Conservation (phyloP, 805 yeast genomes). For the Priceomyces fermenticarens region DNA sequence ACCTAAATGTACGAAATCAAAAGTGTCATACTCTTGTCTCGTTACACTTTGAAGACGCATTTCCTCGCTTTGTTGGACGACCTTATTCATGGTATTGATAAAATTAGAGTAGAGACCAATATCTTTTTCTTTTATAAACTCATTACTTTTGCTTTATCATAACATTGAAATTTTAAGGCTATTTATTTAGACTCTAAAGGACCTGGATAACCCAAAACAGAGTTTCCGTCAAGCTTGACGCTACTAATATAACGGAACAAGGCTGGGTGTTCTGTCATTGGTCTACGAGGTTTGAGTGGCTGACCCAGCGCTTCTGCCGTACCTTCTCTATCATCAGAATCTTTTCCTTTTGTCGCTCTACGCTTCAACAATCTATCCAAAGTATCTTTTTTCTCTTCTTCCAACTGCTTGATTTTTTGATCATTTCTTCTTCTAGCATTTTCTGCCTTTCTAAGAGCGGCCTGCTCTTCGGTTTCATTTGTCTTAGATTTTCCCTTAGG, state of each 20-base stretch:
- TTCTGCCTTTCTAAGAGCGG: conserved; percentile 78
- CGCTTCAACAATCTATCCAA: conserved; percentile 80
- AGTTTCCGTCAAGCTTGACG: conserved; percentile 12
- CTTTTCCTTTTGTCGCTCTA: conserved; percentile 72
- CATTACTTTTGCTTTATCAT: too few relatives aligned
- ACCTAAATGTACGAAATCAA: too few relatives aligned
- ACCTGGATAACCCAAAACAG: conserved; percentile 8
- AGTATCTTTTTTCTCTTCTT: conserved; percentile 91
- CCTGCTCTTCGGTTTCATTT: conserved; percentile 77
- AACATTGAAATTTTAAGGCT: neutral
- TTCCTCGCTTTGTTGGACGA: too few relatives aligned
- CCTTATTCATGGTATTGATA: too few relatives aligned
- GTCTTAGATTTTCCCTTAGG: conserved; percentile 47
- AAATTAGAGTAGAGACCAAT: too few relatives aligned
- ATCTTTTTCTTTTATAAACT: too few relatives aligned
- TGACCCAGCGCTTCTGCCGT: conserved; percentile 14
- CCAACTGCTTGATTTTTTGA: conserved; percentile 74
- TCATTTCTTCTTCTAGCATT: conserved; percentile 86
- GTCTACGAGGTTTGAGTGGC: conserved; percentile 38
- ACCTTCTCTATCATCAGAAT: conserved; percentile 29
- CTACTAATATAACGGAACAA: conserved; percentile 17
- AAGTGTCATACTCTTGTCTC: too few relatives aligned
- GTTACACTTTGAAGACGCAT: too few relatives aligned
- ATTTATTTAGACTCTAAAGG: conserved; percentile 1
- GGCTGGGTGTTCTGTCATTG: conserved; percentile 44